Evolutionary conservation across 768 basidiomycete species (phyloP), one percentile per base, ranked within the genome.

Genomic region (Pleurotus tuoliensis): DNA sequence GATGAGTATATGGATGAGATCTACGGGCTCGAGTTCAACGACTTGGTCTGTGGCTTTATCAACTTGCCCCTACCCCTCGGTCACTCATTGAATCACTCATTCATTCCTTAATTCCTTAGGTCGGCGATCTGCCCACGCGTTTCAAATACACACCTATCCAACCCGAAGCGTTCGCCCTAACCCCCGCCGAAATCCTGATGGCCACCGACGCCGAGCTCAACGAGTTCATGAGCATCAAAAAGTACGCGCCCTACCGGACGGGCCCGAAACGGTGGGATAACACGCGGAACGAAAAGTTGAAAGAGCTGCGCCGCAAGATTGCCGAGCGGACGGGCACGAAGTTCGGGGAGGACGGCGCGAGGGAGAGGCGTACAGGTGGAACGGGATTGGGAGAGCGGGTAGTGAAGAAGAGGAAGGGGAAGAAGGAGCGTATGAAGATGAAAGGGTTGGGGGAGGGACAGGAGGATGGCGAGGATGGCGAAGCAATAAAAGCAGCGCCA

Each of bases 151-250:
- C 83, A n/a, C 77, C 85, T 43, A 82, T 89, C 34, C 70, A 83
- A 43, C 65, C 83, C 0, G 78, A 87, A 58, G 69, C 68, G 30
- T 95, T 80, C 70, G 84, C 82, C 1, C 82, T 99, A 41, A 81
- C 85, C 1, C 84, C 96, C 0, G 83, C 79, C 3, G 95, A 99
- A 64, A 92, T 98, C 60, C 78, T 99, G 22, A 80, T 92, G 65
- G 94, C 96, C 5, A 92, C 87, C 3, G 96, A 99, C 71, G 78
- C 84, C 55, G 97, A 99, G 67, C 81, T 99, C 48, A 99, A 98
- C 72, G 80, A 90, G 57, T 93, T 93, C 70, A 82, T 96, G 72
- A 83, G 88, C 44, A 76, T 98, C 63, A 96, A 92, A 73, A 89
- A 90, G 69, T 81, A 92, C 61, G 97, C 96, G 13, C 92, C 97